Base-by-base conservation (phyloP, 352 stramenopile species). In the Saprolegnia diclina region DNA sequence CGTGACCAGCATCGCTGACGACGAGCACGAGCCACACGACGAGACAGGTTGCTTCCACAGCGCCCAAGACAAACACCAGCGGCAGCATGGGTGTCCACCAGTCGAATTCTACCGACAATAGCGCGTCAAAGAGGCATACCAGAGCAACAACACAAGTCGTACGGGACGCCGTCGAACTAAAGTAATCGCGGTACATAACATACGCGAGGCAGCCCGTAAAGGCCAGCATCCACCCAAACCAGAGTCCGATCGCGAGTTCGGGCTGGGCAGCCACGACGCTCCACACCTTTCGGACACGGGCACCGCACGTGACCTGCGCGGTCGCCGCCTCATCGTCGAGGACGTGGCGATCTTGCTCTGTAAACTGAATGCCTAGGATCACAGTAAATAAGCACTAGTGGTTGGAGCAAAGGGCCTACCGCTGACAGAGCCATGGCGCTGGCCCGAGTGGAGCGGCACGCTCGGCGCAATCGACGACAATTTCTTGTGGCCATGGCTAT, bases 171-270 rank as follows among this genome's bases (percentile, higher is more conserved):
- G 42, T n/a, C 42, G 42, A n/a, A 3, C 13, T n/a, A n/a, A 11
- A n/a, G 42, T 48, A 48, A 21, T 64, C 56, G 7, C 38, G 24
- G 32, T 52, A 52, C 18, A 64, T 52, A 9, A 32, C 7, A 16
- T 52, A 52, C 9, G 24, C 56, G 1, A 64, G 24, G 24, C 89
- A 76, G 50, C 87, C 68, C 22, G 81, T 88, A 67, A 92, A 92
- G n/a, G 85, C 71, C 61, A 75, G 26, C 14, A 92, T 76, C 82
- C 82, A 92, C 11, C 75, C 80, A 65, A 88, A 75, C 84, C 84
- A 92, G 56, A 92, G 85, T n/a, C 81, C 84, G 74, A 92, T 88
- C 3, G 83, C 77, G 22, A 82, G 78, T 74, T 92, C 84, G 0
- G 82, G 79, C 38, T 90, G 82, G 14, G 80, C 71, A 48, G 79